phyloP scores from a whole-genome alignment of 1,139 yeast species.

The Scheffersomyces lignicola region DNA sequence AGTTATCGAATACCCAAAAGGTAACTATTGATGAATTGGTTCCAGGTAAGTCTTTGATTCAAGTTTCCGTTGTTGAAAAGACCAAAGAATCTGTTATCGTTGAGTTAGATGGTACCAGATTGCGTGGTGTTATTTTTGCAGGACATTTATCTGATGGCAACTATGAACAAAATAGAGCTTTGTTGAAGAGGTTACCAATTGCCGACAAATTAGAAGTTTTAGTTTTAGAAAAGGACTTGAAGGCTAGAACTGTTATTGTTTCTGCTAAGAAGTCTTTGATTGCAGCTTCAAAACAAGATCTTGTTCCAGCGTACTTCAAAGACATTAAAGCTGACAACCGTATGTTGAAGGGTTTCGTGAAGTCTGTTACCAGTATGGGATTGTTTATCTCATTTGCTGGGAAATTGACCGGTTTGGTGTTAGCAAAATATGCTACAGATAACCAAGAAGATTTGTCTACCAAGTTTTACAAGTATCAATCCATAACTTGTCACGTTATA shows the following conservation, averaged over 20 bases:
- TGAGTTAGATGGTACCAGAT: constrained; percentile 54
- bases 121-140: constrained; percentile 70
- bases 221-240: constrained; percentile 67
- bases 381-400: constrained; percentile 83
- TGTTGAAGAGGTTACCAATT: constrained; percentile 54
- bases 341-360: constrained; percentile 68
- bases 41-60: constrained; percentile 63
- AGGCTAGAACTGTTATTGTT: constrained; percentile 58
- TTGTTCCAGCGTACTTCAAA: constrained; percentile 57
- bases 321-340: constrained; percentile 57
- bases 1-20: constrained; percentile 50
- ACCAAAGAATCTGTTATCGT: constrained; percentile 70
- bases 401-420: constrained; percentile 77
- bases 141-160: constrained; percentile 80
- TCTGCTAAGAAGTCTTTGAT: constrained; percentile 69
- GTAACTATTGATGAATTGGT: constrained; percentile 47
- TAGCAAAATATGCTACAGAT: constrained; percentile 71
- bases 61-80: constrained; percentile 71
- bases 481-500: constrained; percentile 64
- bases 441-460: constrained; percentile 56
- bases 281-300: constrained; percentile 55
- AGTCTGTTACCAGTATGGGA: constrained; percentile 75
- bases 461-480: constrained; percentile 62
- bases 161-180: constrained; percentile 68
- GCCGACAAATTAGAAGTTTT: constrained; percentile 64